A percentile compares a stretch with the other conserved stretches of the same genome.
phyloP scores from a whole-genome alignment of 2,329 filamentous ascomycete species.

The Colletotrichum paranaense region DNA sequence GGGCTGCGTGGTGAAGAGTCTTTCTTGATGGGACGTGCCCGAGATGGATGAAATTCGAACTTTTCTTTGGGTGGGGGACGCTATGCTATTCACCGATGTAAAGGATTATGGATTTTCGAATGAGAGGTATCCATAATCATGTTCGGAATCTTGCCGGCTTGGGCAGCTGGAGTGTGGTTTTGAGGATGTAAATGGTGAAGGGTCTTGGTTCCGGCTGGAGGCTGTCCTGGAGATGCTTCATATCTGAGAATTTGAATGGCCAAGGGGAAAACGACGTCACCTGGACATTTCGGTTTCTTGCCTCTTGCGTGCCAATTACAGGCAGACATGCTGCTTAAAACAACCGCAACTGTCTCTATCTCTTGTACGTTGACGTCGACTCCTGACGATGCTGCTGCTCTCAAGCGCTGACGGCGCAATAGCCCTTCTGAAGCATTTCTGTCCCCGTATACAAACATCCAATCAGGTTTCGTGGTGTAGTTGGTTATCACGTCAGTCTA shows the following conservation, averaged over 20 bases:
- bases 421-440: too few species aligned
- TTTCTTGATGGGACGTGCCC: not conserved
- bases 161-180: not conserved
- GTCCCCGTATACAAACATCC: rapidly evolving
- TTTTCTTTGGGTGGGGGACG: not conserved
- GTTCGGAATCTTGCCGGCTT: not conserved
- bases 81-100: not conserved
- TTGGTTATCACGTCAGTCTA: conserved; percentile 64
- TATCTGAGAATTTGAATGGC: too few species aligned
- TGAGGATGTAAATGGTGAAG: not conserved
- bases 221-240: too few species aligned
- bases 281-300: too few species aligned
- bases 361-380: too few species aligned
- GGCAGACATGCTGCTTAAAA: too few species aligned
- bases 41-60: not conserved
- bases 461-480: conserved; percentile 44
- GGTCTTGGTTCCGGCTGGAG: not conserved
- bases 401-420: not conserved
- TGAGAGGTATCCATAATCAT: not conserved
- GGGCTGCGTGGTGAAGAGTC: not conserved
- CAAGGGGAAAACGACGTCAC: too few species aligned
- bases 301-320: too few species aligned
- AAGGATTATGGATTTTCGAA: not conserved
- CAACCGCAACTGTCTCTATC: too few species aligned
- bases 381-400: too few species aligned